phyloP scores from a whole-genome alignment of 345 rosid genomes.

The Syzygium aqueum region DNA sequence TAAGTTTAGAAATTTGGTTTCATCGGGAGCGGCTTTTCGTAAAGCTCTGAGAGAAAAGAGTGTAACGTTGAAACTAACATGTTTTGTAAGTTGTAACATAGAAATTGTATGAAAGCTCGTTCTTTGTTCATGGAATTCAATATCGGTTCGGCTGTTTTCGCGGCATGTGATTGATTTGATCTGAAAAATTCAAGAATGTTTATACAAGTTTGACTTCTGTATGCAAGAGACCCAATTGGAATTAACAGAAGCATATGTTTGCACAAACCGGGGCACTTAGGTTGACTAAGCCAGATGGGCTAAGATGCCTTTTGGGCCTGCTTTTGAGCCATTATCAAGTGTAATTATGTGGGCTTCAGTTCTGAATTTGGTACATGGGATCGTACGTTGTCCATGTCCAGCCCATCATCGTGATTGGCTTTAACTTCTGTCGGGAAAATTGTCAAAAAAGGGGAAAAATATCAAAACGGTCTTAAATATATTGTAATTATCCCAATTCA shows the following conservation, averaged over 20 bases:
- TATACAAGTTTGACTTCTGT: background rate
- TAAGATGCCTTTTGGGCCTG: background rate
- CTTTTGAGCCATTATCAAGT: background rate
- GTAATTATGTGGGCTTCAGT: background rate
- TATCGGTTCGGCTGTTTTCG: background rate
- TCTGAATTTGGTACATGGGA: background rate
- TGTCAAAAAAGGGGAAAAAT: too few relatives aligned
- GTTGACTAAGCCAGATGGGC: background rate
- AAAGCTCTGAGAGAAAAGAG: background rate
- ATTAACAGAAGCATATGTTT: background rate
- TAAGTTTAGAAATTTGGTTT: background rate
- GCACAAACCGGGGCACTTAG: background rate
- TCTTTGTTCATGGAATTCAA: background rate
- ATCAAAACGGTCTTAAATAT: too few relatives aligned
- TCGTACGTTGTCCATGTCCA: background rate
- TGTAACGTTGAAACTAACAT: background rate
- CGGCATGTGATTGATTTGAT: background rate
- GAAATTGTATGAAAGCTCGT: background rate
- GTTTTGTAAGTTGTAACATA: background rate
- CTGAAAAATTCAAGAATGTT: background rate
- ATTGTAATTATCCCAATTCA: too few relatives aligned
- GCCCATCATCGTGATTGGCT: background rate
- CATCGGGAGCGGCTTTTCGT: background rate
- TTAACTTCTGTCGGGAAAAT: too few relatives aligned
- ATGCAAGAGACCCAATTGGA: background rate